Base-by-base conservation (phyloP, 805 yeast species). In the Blastobotrys robertii region DNA sequence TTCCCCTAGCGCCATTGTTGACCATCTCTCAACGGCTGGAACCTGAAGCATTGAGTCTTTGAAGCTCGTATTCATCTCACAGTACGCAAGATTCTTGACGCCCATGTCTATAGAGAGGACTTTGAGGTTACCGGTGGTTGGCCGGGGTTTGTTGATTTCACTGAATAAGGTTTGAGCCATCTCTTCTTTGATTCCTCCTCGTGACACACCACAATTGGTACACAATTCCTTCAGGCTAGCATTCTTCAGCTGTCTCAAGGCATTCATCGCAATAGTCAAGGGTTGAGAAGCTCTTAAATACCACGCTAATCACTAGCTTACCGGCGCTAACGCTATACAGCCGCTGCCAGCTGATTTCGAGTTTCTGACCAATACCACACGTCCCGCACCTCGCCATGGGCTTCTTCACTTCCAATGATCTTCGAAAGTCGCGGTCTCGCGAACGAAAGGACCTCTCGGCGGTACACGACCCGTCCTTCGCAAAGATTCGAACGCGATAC, bases 21-120 rank as follows among this genome's bases (percentile, higher is more conserved):
- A 11, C 54, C 55, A 53, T 8, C 43, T 22, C 10, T 38, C 19
- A n/a, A 53, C 41, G 8, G 19, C 33, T 15, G 45, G 46, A 16
- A 10, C 14, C 36, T 12, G 11, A 43, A 45, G 9, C 22, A 16
- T n/a, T 9, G 12, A 12, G 4, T 8, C 19, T 9, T 9, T 9
- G 40, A 9, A 3, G 12, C 14, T 14, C n/a, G 44, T 15, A 8
- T 34, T 13, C 19, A 50, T n/a, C 14, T 46, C 47, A 37, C 62
- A 53, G 3, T 57, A 39, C 10, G 65, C 64, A 2, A 62, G 51
- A 34, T 62, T 62, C 19, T 50, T 46, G 5, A 62, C 50, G 6
- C 66, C 66, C 45, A 63, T 47, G 45, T 62, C 66, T 2, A 62
- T 35, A 8, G 66, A 62, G 11, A 60, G 31, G 2, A 59, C 14